Percentiles rank a stretch among this genome's conserved stretches.
These are phyloP conservation scores for Lepiota venenata DNA, from an alignment of 768 basidiomycete species.

Conservation along the genomic window DNA sequence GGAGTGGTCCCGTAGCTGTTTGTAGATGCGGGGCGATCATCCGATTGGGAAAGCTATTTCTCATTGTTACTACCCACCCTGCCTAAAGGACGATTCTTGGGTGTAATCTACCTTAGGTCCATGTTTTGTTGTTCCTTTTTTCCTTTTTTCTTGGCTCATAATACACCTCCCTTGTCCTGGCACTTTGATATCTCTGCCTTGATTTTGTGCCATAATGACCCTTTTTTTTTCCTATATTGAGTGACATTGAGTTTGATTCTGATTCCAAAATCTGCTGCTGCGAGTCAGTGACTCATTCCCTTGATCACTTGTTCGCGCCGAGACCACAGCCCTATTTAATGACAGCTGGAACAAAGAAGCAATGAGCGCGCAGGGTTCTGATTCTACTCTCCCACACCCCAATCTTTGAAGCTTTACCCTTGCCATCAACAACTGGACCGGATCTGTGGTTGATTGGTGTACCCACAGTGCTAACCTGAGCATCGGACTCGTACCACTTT, in stretches of 20 bases:
- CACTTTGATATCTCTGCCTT: too few relatives aligned
- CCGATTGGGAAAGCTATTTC: background rate
- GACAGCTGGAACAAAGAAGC: background rate
- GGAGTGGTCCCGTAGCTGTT: conserved; percentile 2
- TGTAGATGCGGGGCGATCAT: background rate
- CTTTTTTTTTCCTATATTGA: too few relatives aligned
- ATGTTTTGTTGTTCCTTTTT: background rate
- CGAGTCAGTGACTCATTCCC: background rate
- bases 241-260: too few relatives aligned
- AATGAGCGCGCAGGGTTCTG: too few relatives aligned
- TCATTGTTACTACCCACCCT: conserved; percentile 1
- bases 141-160: conserved; percentile 1
- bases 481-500: background rate
- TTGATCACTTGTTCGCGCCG: too few relatives aligned
- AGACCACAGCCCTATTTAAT: background rate
- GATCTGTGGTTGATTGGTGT: background rate
- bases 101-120: conserved; percentile 8
- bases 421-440: background rate
- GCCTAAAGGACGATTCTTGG: background rate
- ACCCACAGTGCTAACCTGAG: background rate
- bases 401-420: too few relatives aligned
- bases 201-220: too few relatives aligned
- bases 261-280: too few relatives aligned
- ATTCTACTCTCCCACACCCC: too few relatives aligned
- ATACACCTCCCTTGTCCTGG: background rate